These are phyloP conservation scores for Paramecium primaurelia DNA, from an alignment of 73 alveolate genomes.

Conservation along the genomic window DNA sequence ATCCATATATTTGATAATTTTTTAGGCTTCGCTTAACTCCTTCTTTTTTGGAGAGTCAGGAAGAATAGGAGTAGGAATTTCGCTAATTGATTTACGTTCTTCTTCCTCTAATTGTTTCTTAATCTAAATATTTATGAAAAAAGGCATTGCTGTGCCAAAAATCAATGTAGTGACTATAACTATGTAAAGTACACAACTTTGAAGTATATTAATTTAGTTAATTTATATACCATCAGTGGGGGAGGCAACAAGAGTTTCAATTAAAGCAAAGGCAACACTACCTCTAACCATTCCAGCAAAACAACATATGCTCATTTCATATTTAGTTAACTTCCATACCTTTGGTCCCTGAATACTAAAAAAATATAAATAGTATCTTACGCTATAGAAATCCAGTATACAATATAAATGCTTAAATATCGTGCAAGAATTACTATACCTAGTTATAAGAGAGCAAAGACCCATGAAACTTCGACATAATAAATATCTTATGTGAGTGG, in stretches of 20 bases:
- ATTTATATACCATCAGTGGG: constrained; percentile 38
- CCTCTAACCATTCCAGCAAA: constrained; percentile 53
- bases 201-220: constrained; percentile 21
- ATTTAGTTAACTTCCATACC: constrained; percentile 17
- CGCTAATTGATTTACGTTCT: background rate
- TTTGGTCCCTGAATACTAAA: background rate
- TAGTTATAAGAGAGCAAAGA: constrained; percentile 25
- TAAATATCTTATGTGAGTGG: constrained; percentile 25
- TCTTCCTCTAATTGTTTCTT: constrained; percentile 37
- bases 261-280: constrained; percentile 39
- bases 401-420: constrained; percentile 52
- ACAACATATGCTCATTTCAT: background rate
- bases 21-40: constrained; percentile 14
- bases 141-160: constrained; percentile 59
- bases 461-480: constrained; percentile 54
- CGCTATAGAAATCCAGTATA: constrained; percentile 46
- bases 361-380: background rate
- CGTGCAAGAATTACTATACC: constrained; percentile 37
- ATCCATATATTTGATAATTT: constrained; percentile 42
- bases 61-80: background rate
- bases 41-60: background rate
- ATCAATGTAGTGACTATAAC: constrained; percentile 37
- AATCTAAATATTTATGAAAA: constrained; percentile 21
- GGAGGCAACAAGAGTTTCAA: constrained; percentile 23
- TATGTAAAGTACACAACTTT: constrained; percentile 45